phyloP scores from a whole-genome alignment of 345 rosid species.

The Salix purpurea region DNA sequence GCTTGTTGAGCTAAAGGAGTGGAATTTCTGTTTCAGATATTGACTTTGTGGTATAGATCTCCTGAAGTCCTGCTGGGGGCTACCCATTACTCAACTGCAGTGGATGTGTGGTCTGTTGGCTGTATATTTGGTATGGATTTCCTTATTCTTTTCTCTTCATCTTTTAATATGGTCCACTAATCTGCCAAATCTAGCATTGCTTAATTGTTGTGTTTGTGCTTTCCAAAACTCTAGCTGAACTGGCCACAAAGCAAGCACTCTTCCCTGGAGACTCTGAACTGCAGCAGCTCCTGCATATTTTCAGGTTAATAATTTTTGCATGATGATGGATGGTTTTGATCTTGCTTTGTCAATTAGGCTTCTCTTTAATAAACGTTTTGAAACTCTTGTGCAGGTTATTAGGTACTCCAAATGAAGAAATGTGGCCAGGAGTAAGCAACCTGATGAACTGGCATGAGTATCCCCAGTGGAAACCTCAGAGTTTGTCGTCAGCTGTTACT shows the following conservation, averaged over 20 bases:
- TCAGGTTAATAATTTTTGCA: conserved; percentile 44
- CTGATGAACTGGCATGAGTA: conserved; percentile 97
- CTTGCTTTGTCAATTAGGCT: not conserved
- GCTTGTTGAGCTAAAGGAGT: not conserved
- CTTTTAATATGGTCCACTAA: not conserved
- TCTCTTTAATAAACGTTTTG: not conserved
- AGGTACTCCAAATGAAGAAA: conserved; percentile 83
- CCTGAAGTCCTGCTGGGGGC: conserved; percentile 95
- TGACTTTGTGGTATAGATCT: conserved; percentile 95
- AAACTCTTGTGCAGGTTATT: conserved; percentile 47
- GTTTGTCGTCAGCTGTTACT: conserved; percentile 58
- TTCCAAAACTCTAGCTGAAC: conserved; percentile 50
- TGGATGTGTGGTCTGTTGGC: conserved; percentile 95
- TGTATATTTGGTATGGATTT: conserved; percentile 69
- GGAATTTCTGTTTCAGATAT: conserved; percentile 43
- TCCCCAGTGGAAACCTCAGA: conserved; percentile 84
- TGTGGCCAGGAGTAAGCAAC: conserved; percentile 92
- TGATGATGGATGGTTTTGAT: not conserved
- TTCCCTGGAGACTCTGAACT: conserved; percentile 94
- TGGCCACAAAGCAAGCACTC: conserved; percentile 76
- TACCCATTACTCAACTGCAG: conserved; percentile 94
- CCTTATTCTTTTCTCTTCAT: not conserved
- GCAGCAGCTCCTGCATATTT: conserved; percentile 91
- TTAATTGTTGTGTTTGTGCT: not conserved
- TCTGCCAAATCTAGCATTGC: not conserved